Evolutionary conservation across 2,329 filamentous ascomycete species (phyloP).

Genomic region (Keithomyces neogunnii): DNA sequence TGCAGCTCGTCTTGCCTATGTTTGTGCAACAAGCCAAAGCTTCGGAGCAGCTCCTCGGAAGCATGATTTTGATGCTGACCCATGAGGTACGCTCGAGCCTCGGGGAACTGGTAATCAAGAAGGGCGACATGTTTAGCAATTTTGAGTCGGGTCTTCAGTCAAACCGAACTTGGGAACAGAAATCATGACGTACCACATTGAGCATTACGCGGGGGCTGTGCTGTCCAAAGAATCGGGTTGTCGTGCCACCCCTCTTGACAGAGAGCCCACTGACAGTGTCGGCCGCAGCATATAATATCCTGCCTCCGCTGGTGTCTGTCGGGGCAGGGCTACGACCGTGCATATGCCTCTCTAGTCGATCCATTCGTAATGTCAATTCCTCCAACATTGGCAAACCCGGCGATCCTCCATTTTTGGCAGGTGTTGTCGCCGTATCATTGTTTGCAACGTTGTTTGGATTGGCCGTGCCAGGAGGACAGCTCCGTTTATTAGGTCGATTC

Average conservation of each 20-base stretch:
- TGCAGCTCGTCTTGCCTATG: conserved; percentile 38
- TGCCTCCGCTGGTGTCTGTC: conserved; percentile 25
- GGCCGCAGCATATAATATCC: conserved; percentile 27
- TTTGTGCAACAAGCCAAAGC: conserved; percentile 38
- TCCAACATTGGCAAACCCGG: conserved; percentile 30
- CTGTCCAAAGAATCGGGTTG: conserved; percentile 45
- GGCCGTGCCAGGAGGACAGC: conserved; percentile 20
- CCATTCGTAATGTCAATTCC: conserved; percentile 40
- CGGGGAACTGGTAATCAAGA: conserved; percentile 4
- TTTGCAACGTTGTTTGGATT: conserved; percentile 13
- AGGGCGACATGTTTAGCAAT: background rate
- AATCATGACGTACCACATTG: conserved; percentile 36
- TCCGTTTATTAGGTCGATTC: conserved; percentile 30
- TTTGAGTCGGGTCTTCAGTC: background rate
- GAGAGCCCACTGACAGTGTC: conserved; percentile 41
- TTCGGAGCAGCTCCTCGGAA: conserved; percentile 33
- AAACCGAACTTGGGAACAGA: background rate
- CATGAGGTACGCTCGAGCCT: conserved; percentile 7
- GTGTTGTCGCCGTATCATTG: conserved; percentile 15
- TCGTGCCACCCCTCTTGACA: conserved; percentile 36
- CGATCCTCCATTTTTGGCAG: conserved; percentile 24
- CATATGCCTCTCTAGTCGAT: conserved; percentile 44
- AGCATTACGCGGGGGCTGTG: conserved; percentile 43
- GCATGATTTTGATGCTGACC: conserved; percentile 10
- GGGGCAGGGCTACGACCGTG: conserved; percentile 31